A percentile compares a stretch with the other conserved stretches of the same genome.
Conservation (phyloP, 345 rosid genomes). For the Salix koriyanagi region DNA sequence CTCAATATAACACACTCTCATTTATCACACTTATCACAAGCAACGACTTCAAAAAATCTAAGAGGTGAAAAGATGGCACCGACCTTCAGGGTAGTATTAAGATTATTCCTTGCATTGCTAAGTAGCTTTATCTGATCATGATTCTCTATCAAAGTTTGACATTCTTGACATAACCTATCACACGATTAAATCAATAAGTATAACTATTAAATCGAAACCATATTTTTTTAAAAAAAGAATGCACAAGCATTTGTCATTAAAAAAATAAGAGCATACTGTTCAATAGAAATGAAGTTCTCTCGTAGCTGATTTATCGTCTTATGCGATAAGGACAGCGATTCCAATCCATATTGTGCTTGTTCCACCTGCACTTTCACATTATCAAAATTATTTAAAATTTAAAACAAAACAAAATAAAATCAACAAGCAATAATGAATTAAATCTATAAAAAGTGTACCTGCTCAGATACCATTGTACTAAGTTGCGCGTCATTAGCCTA, state of each 20-base stretch:
- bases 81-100: conserved; percentile 87
- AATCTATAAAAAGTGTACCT: conserved; percentile 33
- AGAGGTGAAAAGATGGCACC: neutral
- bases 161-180: conserved; percentile 83
- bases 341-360: conserved; percentile 78
- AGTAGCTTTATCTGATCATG: conserved; percentile 98
- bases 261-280: conserved; percentile 47
- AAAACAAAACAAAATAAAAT: neutral
- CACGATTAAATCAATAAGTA: conserved; percentile 14
- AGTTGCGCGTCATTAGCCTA: conserved; percentile 99
- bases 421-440: neutral
- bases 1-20: neutral
- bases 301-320: conserved; percentile 65
- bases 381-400: neutral
- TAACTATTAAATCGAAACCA: neutral
- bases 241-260: neutral
- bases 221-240: neutral
- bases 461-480: conserved; percentile 99
- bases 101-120: conserved; percentile 91
- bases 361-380: conserved; percentile 59
- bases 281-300: conserved; percentile 77
- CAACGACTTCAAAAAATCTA: neutral
- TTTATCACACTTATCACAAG: neutral
- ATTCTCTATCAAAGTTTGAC: conserved; percentile 94
- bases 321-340: conserved; percentile 69